These are phyloP conservation scores for Cladosporium sp. DNA, from an alignment of 2,329 filamentous ascomycete species.

Conservation along the genomic window DNA sequence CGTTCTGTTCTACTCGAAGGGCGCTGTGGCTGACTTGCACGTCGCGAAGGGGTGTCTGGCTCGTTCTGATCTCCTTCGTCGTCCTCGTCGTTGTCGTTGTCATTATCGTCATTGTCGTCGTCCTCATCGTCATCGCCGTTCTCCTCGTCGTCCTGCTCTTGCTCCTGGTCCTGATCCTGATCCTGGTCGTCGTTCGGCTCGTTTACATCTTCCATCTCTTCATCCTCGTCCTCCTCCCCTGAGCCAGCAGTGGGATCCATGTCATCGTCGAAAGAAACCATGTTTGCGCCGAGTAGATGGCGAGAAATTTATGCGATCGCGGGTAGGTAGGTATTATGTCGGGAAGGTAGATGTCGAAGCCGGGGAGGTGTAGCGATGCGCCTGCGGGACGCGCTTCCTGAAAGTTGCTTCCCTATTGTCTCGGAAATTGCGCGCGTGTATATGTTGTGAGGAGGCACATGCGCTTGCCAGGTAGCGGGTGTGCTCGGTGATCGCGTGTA, in stretches of 20 bases:
- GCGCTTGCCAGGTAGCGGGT: too few relatives aligned
- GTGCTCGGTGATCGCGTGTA: too few relatives aligned
- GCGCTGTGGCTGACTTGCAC: slow-evolving; percentile 19
- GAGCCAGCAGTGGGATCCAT: slow-evolving; percentile 33
- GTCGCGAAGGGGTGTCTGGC: slow-evolving; percentile 42
- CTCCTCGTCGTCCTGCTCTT: slow-evolving; percentile 35
- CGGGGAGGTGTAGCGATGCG: too few relatives aligned
- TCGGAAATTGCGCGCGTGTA: too few relatives aligned
- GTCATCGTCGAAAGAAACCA: slow-evolving; percentile 46
- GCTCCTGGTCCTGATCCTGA: slow-evolving; percentile 34
- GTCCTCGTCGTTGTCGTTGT: slow-evolving; percentile 29
- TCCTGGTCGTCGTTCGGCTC: slow-evolving; percentile 36
- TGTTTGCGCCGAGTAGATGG: slow-evolving; percentile 14
- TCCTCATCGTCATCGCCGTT: slow-evolving; percentile 38
- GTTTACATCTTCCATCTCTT: slow-evolving; percentile 41
- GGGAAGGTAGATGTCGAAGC: too few relatives aligned
- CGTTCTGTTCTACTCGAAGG: slow-evolving; percentile 7
- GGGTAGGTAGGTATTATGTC: neutral
- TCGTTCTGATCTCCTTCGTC: slow-evolving; percentile 39
- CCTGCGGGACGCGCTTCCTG: too few relatives aligned
- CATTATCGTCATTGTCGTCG: slow-evolving; percentile 34
- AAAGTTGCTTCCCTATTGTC: too few relatives aligned
- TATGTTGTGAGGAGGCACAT: too few relatives aligned
- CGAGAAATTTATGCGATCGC: neutral
- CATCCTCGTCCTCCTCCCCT: slow-evolving; percentile 41